Conservation (phyloP, 2,329 filamentous ascomycete genomes). For the Akanthomyces dipterigenus region DNA sequence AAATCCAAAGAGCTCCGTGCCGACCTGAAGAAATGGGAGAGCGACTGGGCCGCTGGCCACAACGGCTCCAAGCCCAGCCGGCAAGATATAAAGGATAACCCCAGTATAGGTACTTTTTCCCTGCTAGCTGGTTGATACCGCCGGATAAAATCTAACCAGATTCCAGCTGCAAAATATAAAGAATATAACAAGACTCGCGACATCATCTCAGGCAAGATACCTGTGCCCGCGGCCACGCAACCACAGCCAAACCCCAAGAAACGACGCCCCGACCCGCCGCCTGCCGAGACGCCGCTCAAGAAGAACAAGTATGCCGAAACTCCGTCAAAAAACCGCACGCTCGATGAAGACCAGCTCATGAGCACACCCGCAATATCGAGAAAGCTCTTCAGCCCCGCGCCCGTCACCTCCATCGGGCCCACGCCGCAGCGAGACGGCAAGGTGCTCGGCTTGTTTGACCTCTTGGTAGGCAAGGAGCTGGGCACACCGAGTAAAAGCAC, state of each 20-base stretch:
- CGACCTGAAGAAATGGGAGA: conserved; percentile 71
- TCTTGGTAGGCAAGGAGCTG: conserved; percentile 47
- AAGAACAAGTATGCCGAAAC: conserved; percentile 40
- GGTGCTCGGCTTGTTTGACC: conserved; percentile 71
- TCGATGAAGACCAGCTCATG: conserved; percentile 38
- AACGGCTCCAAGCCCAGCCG: conserved; percentile 62
- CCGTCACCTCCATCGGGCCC: conserved; percentile 61
- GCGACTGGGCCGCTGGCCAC: conserved; percentile 54
- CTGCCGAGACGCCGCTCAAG: conserved; percentile 45
- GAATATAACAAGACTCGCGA: conserved; percentile 63
- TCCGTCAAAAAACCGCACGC: conserved; percentile 34
- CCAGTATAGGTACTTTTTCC: conserved; percentile 54
- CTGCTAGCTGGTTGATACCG: not conserved
- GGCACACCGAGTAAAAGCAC: conserved; percentile 42
- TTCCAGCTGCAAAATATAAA: conserved; percentile 64
- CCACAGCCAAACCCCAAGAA: conserved; percentile 29
- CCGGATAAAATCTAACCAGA: not conserved
- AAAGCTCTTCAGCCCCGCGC: conserved; percentile 52
- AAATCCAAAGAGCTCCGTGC: conserved; percentile 52
- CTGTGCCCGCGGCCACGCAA: conserved; percentile 33
- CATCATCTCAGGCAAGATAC: conserved; percentile 47
- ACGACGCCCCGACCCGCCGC: conserved; percentile 31
- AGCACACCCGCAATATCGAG: conserved; percentile 51
- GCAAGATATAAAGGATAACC: conserved; percentile 69
- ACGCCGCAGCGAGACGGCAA: conserved; percentile 75